Percentiles rank a stretch among this genome's conserved stretches.
These are phyloP conservation scores for Silene noctiflora DNA, from an alignment of 179 eudicot genomes.

Conservation along the genomic window DNA sequence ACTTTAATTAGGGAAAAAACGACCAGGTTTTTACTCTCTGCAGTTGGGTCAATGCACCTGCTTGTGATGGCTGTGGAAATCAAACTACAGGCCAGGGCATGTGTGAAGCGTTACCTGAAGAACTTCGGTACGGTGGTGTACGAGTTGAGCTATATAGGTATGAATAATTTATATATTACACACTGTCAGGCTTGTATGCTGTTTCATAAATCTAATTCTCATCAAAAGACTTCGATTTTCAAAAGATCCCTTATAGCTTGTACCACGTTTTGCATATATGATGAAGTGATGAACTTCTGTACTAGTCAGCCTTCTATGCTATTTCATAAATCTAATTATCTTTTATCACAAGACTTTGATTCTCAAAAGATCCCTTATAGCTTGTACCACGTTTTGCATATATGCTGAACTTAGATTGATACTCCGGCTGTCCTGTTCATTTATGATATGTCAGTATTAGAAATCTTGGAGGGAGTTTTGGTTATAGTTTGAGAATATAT, in stretches of 20 bases:
- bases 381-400: neutral
- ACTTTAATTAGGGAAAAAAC: neutral
- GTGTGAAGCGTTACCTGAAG: constrained; percentile 64
- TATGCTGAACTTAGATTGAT: neutral
- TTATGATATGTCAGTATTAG: neutral
- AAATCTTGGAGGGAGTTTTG: neutral
- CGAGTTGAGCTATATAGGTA: constrained; percentile 94
- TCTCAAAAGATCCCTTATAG: neutral
- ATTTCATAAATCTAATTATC: neutral
- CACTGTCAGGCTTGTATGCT: neutral
- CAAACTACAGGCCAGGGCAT: constrained; percentile 64
- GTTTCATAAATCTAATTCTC: constrained; percentile 1
- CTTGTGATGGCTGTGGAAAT: constrained; percentile 73
- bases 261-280: neutral
- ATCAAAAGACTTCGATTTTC: neutral
- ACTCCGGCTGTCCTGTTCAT: neutral
- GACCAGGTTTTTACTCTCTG: constrained; percentile 11
- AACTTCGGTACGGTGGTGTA: constrained; percentile 62
- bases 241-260: neutral
- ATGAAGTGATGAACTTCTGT: no score
- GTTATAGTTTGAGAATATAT: neutral
- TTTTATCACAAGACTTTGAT: neutral
- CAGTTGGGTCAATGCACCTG: constrained; percentile 89
- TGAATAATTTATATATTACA: constrained; percentile 1
- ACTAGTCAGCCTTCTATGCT: constrained; percentile 1